Base-by-base conservation (phyloP, 768 basidiomycete species). In the Trametes cinnabarina region DNA sequence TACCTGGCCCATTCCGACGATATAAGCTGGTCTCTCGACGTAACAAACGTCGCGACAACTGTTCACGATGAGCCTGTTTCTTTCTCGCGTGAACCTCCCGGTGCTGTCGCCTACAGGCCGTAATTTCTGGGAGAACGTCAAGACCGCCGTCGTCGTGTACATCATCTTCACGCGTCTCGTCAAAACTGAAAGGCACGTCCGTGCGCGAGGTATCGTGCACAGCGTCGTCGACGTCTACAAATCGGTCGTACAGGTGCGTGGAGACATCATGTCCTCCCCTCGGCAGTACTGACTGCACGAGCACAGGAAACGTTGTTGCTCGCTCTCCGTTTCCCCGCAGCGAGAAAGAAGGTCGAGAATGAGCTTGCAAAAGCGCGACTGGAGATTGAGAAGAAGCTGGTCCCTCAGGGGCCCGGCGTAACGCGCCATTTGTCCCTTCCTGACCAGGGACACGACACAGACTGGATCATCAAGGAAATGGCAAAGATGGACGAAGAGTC, bases 401-500 rank as follows among this genome's bases (percentile, higher is more conserved):
- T 92, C 1, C 87, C 87, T 0, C 79, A 83, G 49, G 87, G 83
- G 1, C 76, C 79, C 3, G 75, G 78, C 19, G 82, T 92, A 5
- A 75, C 80, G 1, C 81, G 89, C 4, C 83, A 93, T 67, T 77
- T 90, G 1, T 64, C 80, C 2, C 75, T 94, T 0, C 92, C 92
- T 0, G 72, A 74, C 0, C 72, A 82, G 25, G 90, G 92, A 14
- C 78, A 83, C 62, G 74, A 84, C 0, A 58, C 81, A 8, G 87
- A 87, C 58, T 90, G 88, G 88, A 89, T 94, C 60, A 59, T 85
- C 19, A 77, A 76, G 8, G 88, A 92, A 68, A 92, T 94, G 88
- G 81, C 83, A 22, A 82, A 77, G 65, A 92, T 94, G 88, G 90
- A 94, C 70, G 68, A 65, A 23, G 83, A 84, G 57, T 68, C 82